Base-by-base conservation (phyloP, 768 basidiomycete genomes). In the Kwoniella botswanensis region DNA sequence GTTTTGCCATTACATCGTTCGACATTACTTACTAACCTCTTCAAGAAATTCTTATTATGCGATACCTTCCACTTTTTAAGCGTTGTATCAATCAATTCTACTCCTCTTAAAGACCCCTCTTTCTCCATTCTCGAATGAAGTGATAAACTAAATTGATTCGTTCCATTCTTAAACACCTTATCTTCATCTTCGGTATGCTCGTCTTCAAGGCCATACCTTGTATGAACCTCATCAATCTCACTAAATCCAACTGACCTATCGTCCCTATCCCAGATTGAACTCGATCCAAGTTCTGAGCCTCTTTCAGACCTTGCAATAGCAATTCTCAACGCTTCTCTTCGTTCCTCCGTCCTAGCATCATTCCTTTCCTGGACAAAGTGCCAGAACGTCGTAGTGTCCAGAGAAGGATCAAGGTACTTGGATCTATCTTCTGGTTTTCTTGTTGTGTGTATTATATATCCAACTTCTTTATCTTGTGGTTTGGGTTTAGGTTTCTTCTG, bases 351-450 rank as follows among this genome's bases (percentile, higher is more conserved):
- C n/a, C 42, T n/a, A 7, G 35, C 59, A 9, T 4, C 4, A 21
- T 61, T 42, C n/a, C 59, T 13, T 22, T 61, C 18, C 3, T 21
- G 15, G 7, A 61, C 59, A 6, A 61, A 61, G 3, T 61, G 12
- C 59, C 59, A 61, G 18, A 61, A 61, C 17, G 18, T 21, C 15
- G 13, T 18, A 9, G 59, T 61, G 4, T 35, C 35, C 10, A 61
- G 11, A n/a, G 18, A 9, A 10, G 59, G 59, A 44, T 61, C 42
- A 21, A 61, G 42, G 59, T 61, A 61, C 43, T 61, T 61, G 12
- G 59, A 43, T 42, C 59, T 42, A 44, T 61, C 59, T 61, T 61
- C 42, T 21, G 59, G 42, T 9, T 17, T n/a, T 7, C 41, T 12
- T 10, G 59, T 61, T 4, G 22, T 61, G 6, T 11, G 42, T 21